Evolutionary conservation across 2,329 filamentous ascomycete species (phyloP).

Genomic region (Aspergillus hortae): DNA sequence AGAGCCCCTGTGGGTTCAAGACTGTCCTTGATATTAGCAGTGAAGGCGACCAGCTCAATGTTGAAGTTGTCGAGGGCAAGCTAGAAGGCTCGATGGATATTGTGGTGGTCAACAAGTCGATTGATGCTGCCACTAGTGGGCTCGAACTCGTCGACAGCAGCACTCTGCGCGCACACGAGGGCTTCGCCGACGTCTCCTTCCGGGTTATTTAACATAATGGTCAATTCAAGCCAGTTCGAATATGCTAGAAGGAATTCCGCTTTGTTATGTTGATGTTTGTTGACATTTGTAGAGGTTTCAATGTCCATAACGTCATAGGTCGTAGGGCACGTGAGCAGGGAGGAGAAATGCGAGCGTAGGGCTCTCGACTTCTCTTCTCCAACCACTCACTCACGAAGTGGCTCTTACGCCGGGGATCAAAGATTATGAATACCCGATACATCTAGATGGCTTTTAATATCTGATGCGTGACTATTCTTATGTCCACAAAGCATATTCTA

Average conservation of each 20-base stretch:
- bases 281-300: no score
- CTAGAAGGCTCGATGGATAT: neutral
- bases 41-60: neutral
- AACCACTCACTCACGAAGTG: neutral
- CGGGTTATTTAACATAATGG: no score
- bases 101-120: constrained; percentile 4
- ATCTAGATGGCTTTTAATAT: no score
- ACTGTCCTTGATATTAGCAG: neutral
- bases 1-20: constrained; percentile 1
- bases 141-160: neutral
- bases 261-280: no score
- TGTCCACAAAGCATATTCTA: neutral
- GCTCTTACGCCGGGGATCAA: neutral
- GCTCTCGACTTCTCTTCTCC: neutral
- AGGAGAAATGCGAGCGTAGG: neutral
- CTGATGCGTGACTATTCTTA: neutral
- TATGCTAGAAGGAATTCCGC: no score
- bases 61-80: constrained; percentile 2
- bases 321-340: neutral
- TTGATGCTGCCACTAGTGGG: neutral
- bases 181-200: neutral
- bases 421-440: no score
- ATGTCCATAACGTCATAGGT: neutral
- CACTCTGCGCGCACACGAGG: neutral
- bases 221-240: no score